A percentile compares a stretch with the other conserved stretches of the same genome.
Evolutionary conservation across 2,329 filamentous ascomycete species (phyloP).

Genomic region (Exophiala xenobiotica): DNA sequence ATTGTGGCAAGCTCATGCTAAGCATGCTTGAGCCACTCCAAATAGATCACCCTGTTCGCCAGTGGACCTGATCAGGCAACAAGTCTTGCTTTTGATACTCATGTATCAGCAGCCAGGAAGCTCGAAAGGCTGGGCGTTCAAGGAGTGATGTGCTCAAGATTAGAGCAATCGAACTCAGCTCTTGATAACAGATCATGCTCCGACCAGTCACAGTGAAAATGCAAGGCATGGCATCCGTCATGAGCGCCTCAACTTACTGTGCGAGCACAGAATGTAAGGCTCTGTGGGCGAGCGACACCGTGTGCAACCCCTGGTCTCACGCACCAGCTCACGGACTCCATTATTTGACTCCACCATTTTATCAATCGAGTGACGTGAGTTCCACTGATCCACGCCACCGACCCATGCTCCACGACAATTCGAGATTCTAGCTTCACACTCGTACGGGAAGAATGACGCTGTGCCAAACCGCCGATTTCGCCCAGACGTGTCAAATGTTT

Average conservation of each 20-base stretch:
- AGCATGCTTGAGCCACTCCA: constrained; percentile 8
- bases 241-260: constrained; percentile 1
- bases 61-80: constrained; percentile 3
- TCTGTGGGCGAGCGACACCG: background rate
- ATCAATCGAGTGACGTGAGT: constrained; percentile 15
- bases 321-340: constrained; percentile 1
- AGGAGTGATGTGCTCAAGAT: background rate
- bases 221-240: background rate
- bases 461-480: constrained; percentile 10
- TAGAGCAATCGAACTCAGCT: background rate
- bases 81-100: constrained; percentile 5
- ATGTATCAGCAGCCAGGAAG: constrained; percentile 5
- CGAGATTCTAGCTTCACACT: constrained; percentile 15
- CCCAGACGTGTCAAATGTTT: constrained; percentile 2
- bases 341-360: background rate
- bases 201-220: constrained; percentile 6
- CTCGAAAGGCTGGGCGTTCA: constrained; percentile 8
- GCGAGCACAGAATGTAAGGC: too few relatives aligned
- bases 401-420: constrained; percentile 14
- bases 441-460: constrained; percentile 19
- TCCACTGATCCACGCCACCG: constrained; percentile 26
- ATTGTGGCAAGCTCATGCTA: too few relatives aligned
- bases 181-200: constrained; percentile 7
- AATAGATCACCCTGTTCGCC: constrained; percentile 2
- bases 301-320: background rate